Conservation (phyloP, 192 early-diverging fungal genomes). For the Rhizophlyctis rosea region DNA sequence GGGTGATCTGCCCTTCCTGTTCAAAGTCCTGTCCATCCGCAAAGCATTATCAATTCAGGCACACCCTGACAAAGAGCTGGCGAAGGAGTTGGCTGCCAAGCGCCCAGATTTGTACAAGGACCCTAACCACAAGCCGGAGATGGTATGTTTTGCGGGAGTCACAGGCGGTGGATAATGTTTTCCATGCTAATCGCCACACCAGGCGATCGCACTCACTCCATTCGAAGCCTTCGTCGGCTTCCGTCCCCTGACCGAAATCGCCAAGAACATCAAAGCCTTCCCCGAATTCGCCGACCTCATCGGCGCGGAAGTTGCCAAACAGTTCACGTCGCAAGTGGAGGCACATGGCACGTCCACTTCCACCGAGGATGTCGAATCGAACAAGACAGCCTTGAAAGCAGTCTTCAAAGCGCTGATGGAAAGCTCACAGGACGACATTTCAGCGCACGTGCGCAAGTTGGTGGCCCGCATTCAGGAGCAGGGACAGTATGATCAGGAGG, state of each 20-base stretch:
- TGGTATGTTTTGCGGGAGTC: too few species aligned
- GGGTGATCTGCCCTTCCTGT: conserved; percentile 90
- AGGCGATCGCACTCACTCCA: conserved; percentile 87
- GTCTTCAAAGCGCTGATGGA: conserved; percentile 42
- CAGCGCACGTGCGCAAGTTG: conserved; percentile 50
- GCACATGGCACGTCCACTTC: not conserved
- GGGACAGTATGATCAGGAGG: conserved; percentile 10
- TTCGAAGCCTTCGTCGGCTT: conserved; percentile 96
- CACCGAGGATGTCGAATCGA: conserved; percentile 28
- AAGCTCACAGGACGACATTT: conserved; percentile 40
- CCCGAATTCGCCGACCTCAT: conserved; percentile 78
- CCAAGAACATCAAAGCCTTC: conserved; percentile 56
- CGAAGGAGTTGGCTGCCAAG: conserved; percentile 62
- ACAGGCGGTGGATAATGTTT: too few species aligned
- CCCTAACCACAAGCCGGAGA: conserved; percentile 92
- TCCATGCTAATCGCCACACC: too few species aligned
- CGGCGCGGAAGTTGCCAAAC: conserved; percentile 44
- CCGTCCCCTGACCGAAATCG: conserved; percentile 77
- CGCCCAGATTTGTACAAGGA: conserved; percentile 90
- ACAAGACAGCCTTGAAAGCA: conserved; percentile 37
- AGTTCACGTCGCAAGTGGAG: conserved; percentile 29
- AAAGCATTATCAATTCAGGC: conserved; percentile 96
- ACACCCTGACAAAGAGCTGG: conserved; percentile 92
- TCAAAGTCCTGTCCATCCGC: conserved; percentile 75
- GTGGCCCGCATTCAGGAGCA: conserved; percentile 39